Percentiles rank a stretch among this genome's conserved stretches.
Evolutionary conservation across 148 eudicot genomes (phyloP).

Genomic region (Cornus kousa): DNA sequence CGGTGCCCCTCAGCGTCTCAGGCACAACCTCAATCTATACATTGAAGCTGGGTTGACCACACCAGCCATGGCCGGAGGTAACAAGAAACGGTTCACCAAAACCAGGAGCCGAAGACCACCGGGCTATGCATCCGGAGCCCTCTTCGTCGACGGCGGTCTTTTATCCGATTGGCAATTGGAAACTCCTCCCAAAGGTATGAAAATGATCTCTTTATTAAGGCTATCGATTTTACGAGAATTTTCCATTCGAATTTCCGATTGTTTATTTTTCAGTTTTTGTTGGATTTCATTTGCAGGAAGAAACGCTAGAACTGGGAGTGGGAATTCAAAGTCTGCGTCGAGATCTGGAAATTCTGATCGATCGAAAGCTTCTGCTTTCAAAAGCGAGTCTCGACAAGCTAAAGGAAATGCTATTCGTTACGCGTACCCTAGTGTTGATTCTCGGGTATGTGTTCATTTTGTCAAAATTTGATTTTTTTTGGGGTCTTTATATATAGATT

Average conservation of each 20-base stretch:
- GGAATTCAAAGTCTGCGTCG: conserved; percentile 26
- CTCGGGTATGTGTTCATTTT: conserved; percentile 34
- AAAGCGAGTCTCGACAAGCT: conserved; percentile 20
- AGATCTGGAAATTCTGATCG: conserved; percentile 40
- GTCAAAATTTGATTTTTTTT: not conserved
- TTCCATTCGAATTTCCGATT: not conserved
- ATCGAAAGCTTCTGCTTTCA: conserved; percentile 31
- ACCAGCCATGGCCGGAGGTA: conserved; percentile 46
- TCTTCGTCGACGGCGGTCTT: conserved; percentile 68
- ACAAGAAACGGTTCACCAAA: conserved; percentile 36
- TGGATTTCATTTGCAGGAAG: conserved; percentile 36
- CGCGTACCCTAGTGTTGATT: conserved; percentile 43
- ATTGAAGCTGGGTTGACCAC: not conserved
- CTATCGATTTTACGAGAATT: too few species aligned
- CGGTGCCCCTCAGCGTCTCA: too few species aligned
- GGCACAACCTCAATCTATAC: not conserved
- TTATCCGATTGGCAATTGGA: conserved; percentile 43
- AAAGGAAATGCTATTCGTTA: conserved; percentile 43
- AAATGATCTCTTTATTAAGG: not conserved
- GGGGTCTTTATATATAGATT: too few species aligned
- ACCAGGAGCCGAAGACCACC: conserved; percentile 29
- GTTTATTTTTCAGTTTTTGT: conserved; percentile 11
- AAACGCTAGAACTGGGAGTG: conserved; percentile 18
- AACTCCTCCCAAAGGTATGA: conserved; percentile 29
- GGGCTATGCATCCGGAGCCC: conserved; percentile 20